A percentile compares a stretch with the other conserved stretches of the same genome.
These are phyloP conservation scores for Ogataea pilisensis DNA, from an alignment of 805 yeast species.

Conservation along the genomic window DNA sequence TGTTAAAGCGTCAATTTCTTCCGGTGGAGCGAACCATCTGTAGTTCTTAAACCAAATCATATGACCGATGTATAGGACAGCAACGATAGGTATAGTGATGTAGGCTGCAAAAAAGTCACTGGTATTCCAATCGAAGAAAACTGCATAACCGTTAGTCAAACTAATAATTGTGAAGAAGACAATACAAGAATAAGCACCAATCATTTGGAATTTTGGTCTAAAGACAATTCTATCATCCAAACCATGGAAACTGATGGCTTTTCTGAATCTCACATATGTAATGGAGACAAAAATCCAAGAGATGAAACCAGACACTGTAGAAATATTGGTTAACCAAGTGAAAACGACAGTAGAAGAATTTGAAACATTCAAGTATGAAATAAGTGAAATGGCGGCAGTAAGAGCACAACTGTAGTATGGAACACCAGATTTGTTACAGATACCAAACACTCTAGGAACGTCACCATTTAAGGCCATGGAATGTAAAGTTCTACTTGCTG, in stretches of 20 bases:
- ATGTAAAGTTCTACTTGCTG: slow-evolving; percentile 69
- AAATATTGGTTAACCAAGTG: slow-evolving; percentile 62
- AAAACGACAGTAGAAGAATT: slow-evolving; percentile 56
- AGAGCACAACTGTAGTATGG: slow-evolving; percentile 55
- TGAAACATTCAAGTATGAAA: slow-evolving; percentile 67
- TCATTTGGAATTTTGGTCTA: slow-evolving; percentile 53
- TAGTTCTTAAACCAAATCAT: slow-evolving; percentile 40
- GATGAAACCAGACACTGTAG: slow-evolving; percentile 64
- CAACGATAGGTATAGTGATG: slow-evolving; percentile 52
- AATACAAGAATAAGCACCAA: slow-evolving; percentile 49
- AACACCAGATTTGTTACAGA: slow-evolving; percentile 62
- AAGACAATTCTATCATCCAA: slow-evolving; percentile 54
- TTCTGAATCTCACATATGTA: slow-evolving; percentile 61
- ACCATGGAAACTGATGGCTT: slow-evolving; percentile 51
- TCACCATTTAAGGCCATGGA: slow-evolving; percentile 72
- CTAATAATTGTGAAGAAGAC: slow-evolving; percentile 44
- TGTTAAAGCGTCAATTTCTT: slow-evolving; percentile 50
- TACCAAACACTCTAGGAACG: slow-evolving; percentile 64
- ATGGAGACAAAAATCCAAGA: slow-evolving; percentile 55
- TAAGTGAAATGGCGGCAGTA: slow-evolving; percentile 43
- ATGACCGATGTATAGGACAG: slow-evolving; percentile 51
- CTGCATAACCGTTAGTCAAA: slow-evolving; percentile 53
- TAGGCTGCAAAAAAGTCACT: slow-evolving; percentile 64
- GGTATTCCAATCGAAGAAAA: slow-evolving; percentile 47
- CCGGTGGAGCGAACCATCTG: slow-evolving; percentile 44